Base-by-base conservation (phyloP, 2,329 filamentous ascomycete genomes). In the Boeremia lycopersici region DNA sequence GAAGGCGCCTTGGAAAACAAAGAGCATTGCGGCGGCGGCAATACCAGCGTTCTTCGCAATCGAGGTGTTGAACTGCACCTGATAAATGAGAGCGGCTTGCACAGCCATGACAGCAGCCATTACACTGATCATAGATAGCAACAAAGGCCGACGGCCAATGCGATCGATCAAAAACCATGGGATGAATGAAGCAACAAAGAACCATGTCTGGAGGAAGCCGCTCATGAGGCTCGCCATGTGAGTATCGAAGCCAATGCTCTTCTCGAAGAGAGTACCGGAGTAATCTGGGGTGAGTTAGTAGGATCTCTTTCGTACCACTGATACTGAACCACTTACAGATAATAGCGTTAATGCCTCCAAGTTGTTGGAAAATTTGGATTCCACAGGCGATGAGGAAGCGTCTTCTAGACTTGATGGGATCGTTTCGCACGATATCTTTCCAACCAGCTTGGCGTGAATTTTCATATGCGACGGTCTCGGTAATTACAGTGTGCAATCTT, bases 41-140 rank as follows among this genome's bases (percentile, higher is more conserved):
- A 62, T 62, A 23, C 60, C 60, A 4, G 60, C 60, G 8, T 34
- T 54, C 13, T 51, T 50, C 7, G 60, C 54, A 4, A 56, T 41
- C 1, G 60, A 53, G 4, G 60, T 62, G 4, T 60, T 44, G 36
- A 48, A 54, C n/a, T 62, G 57, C 15, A 62, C 60, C 30, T 62
- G 60, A 40, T 60, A 62, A 36, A 62, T 62, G n/a, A 62, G 57
- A 4, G 48, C 60, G 38, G 60, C 52, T 25, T 62, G 60, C 6
- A 62, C 60, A 10, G 60, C 60, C 60, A 62, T 62, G 28, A 60
- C 60, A 8, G 46, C 51, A 30, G 60, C 60, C 60, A 62, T 62
- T 12, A 62, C 36, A 15, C 60, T 62, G 25, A 62, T 62, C 60
- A 62, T 62, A 12, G 57, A 60, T 1, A 62, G 43, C 13, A 62